Evolutionary conservation across 768 basidiomycete species (phyloP).

Genomic region (Serendipita sp.): DNA sequence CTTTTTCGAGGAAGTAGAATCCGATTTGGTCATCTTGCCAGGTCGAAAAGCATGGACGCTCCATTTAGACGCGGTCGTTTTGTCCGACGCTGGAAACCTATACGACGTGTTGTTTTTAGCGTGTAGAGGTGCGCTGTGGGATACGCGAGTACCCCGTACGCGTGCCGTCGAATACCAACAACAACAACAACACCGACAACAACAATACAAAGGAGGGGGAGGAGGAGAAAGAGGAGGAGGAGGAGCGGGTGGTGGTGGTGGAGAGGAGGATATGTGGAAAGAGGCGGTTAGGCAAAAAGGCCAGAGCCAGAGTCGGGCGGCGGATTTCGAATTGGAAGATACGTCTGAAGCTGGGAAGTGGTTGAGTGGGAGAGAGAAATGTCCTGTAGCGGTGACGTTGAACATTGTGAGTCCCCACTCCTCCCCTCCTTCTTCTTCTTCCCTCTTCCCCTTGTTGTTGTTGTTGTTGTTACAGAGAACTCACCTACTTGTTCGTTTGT

Average conservation of each 20-base stretch:
- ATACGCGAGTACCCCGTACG: conserved; percentile 65
- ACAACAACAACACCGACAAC: conserved; percentile 19
- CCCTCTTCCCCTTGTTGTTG: neutral
- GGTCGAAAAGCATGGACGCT: conserved; percentile 60
- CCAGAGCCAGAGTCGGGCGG: conserved; percentile 27
- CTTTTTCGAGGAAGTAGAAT: conserved; percentile 15
- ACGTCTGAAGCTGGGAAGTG: conserved; percentile 75
- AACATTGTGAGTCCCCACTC: conserved; percentile 47
- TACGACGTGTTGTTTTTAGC: conserved; percentile 69
- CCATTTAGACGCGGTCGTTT: conserved; percentile 55
- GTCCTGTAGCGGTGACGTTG: conserved; percentile 67
- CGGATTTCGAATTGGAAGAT: conserved; percentile 76
- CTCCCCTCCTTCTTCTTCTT: neutral
- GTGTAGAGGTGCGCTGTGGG: conserved; percentile 62
- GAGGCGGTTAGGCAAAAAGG: neutral
- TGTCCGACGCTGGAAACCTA: conserved; percentile 59
- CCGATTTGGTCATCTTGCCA: conserved; percentile 36
- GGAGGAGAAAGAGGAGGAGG: too few species aligned
- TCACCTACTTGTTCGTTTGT: neutral
- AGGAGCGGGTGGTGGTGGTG: conserved; percentile 33
- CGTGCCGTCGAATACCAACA: conserved; percentile 52
- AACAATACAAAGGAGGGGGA: too few species aligned
- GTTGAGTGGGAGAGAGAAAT: conserved; percentile 41
- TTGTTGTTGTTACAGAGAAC: neutral
- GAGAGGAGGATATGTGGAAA: conserved; percentile 14